Conservation (phyloP, 495 filamentous ascomycete species). For the Glutinoglossum americanum region DNA sequence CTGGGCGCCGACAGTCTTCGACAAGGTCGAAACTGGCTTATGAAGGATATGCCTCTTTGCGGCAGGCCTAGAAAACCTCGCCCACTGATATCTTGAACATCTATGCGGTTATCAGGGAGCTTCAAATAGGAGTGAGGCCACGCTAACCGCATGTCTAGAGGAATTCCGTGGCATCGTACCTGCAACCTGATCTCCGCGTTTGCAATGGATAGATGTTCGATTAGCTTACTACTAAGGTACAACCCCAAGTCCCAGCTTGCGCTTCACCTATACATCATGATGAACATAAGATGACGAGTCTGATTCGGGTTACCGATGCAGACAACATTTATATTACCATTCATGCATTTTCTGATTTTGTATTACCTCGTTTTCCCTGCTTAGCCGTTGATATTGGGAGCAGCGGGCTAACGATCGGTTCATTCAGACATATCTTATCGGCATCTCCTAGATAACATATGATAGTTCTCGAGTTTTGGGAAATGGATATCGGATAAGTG, state of each 20-base stretch:
- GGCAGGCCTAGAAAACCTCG: conserved; percentile 99
- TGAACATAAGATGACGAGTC: conserved; percentile 81
- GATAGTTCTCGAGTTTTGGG: too few species aligned
- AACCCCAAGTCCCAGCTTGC: not conserved
- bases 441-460: not conserved
- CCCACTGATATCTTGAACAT: conserved; percentile 52
- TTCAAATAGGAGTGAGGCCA: not conserved
- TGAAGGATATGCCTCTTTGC: conserved; percentile 85
- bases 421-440: not conserved
- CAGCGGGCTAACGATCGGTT: not conserved
- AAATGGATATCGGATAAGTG: not conserved
- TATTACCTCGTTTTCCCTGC: conserved; percentile 1
- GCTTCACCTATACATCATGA: conserved; percentile 20
- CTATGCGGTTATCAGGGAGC: not conserved
- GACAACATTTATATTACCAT: conserved; percentile 53
- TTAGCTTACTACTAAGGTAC: not conserved
- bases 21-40: conserved; percentile 24
- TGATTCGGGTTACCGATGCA: conserved; percentile 60
- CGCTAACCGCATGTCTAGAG: not conserved
- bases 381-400: not conserved
- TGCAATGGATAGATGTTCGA: not conserved
- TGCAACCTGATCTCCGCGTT: too few species aligned
- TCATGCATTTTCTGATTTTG: conserved; percentile 49
- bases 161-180: not conserved
- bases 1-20: conserved; percentile 83